phyloP scores from a whole-genome alignment of 73 alveolate species.

The Paramecium bursaria region DNA sequence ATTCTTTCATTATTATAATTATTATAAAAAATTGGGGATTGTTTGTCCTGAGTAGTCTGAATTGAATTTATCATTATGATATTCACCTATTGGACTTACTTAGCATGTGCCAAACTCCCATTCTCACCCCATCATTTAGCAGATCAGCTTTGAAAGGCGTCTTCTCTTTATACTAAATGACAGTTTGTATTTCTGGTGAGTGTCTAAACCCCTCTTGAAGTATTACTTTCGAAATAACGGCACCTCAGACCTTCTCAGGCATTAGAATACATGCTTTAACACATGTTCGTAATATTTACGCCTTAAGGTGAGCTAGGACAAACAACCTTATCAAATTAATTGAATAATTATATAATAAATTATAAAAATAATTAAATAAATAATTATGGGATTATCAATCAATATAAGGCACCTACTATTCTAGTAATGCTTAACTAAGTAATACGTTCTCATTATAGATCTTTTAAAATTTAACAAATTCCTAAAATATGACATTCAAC shows the following conservation, averaged over 20 bases:
- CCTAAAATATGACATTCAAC: too few relatives aligned
- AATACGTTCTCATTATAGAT: too few relatives aligned
- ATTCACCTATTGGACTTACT: not conserved
- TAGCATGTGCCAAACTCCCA: not conserved
- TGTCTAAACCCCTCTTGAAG: not conserved
- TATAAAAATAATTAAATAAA: too few relatives aligned
- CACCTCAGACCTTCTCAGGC: slow-evolving; percentile 64
- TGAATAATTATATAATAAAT: too few relatives aligned
- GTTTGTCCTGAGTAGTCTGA: not conserved
- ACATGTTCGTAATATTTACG: slow-evolving; percentile 42
- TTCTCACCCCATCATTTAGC: not conserved
- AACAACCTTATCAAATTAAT: not conserved
- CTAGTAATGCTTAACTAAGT: too few relatives aligned
- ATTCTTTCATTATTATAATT: too few relatives aligned
- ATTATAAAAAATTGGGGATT: not conserved
- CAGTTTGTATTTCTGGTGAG: not conserved
- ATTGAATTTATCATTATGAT: not conserved
- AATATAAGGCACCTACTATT: too few relatives aligned
- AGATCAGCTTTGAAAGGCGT: not conserved
- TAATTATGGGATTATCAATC: too few relatives aligned
- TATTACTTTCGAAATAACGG: slow-evolving; percentile 51
- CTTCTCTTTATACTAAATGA: not conserved
- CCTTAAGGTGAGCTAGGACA: slow-evolving; percentile 56
- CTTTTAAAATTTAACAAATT: too few relatives aligned
- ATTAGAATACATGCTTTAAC: not conserved